Evolutionary conservation across 441 rosid genomes (phyloP).

Genomic region (Flueggea neowawraea): DNA sequence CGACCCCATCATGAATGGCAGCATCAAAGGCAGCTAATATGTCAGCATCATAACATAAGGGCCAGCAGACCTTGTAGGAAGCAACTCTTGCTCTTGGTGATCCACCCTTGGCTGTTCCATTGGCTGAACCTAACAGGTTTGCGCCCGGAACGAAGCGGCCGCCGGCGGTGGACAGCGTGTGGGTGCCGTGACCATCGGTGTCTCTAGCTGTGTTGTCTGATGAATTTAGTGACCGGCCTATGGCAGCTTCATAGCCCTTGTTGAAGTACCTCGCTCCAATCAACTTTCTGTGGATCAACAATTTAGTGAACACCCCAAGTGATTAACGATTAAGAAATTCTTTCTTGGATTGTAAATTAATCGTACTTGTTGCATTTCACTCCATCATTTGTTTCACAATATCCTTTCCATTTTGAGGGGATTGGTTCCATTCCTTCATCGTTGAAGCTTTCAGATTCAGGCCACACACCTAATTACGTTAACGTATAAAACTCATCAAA

Average conservation of each 20-base stretch:
- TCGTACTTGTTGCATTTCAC: slow-evolving; percentile 10
- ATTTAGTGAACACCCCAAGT: background rate
- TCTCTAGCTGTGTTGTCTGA: slow-evolving; percentile 24
- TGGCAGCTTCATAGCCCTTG: slow-evolving; percentile 41
- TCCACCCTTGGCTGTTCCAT: slow-evolving; percentile 80
- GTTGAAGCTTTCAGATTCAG: slow-evolving; percentile 21
- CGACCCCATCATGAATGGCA: slow-evolving; percentile 69
- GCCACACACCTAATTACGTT: slow-evolving; percentile 17
- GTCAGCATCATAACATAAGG: slow-evolving; percentile 68
- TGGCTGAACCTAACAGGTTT: slow-evolving; percentile 39
- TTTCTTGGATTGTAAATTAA: background rate
- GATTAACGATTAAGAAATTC: background rate
- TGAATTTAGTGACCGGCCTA: background rate
- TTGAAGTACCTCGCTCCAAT: slow-evolving; percentile 68
- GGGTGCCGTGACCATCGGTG: slow-evolving; percentile 69
- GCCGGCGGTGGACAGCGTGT: slow-evolving; percentile 70
- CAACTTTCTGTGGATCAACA: slow-evolving; percentile 31
- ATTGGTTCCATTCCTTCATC: slow-evolving; percentile 14
- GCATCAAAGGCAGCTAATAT: slow-evolving; percentile 78
- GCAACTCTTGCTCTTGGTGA: slow-evolving; percentile 71
- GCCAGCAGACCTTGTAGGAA: slow-evolving; percentile 79
- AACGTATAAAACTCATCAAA: background rate
- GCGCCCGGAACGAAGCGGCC: slow-evolving; percentile 57
- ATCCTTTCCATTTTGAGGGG: slow-evolving; percentile 19
- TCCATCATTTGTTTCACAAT: background rate